Conservation (phyloP, 192 early-diverging fungal genomes). For the Coemansia sp. region DNA sequence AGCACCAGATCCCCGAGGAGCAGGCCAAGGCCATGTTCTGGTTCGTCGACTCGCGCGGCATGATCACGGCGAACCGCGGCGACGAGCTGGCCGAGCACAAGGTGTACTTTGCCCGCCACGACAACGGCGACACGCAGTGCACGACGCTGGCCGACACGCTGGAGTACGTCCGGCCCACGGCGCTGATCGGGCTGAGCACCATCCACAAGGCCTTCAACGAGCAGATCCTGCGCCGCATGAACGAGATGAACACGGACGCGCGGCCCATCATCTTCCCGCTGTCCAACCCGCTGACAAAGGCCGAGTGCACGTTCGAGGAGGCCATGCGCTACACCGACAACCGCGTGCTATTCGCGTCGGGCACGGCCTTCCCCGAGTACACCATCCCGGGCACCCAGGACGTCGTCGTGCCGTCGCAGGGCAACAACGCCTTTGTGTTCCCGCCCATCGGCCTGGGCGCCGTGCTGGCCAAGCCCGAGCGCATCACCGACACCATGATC, state of each 20-base stretch:
- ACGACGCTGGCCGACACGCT: conserved; percentile 66
- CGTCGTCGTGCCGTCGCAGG: conserved; percentile 65
- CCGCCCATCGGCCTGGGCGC: conserved; percentile 90
- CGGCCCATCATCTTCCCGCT: conserved; percentile 87
- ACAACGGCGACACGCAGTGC: conserved; percentile 78
- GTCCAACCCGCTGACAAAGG: conserved; percentile 81
- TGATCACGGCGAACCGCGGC: conserved; percentile 83
- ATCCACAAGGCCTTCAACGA: conserved; percentile 71
- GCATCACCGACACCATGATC: conserved; percentile 77
- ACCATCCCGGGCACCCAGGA: conserved; percentile 52
- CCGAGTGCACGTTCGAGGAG: conserved; percentile 92
- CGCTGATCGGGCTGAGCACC: conserved; percentile 82
- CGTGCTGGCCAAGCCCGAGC: conserved; percentile 60
- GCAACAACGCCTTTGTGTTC: conserved; percentile 97
- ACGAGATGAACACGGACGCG: conserved; percentile 52
- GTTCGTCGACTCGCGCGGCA: conserved; percentile 88
- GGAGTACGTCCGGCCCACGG: conserved; percentile 83
- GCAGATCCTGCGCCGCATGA: conserved; percentile 68
- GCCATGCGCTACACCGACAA: conserved; percentile 83
- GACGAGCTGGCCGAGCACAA: conserved; percentile 80
- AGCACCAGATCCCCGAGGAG: conserved; percentile 67
- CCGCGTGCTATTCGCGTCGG: conserved; percentile 90
- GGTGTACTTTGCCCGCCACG: conserved; percentile 77
- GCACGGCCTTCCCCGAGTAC: conserved; percentile 85
- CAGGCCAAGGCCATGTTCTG: conserved; percentile 58